Base-by-base conservation (phyloP, 2,329 filamentous ascomycete species). In the Apiospora phragmitis region DNA sequence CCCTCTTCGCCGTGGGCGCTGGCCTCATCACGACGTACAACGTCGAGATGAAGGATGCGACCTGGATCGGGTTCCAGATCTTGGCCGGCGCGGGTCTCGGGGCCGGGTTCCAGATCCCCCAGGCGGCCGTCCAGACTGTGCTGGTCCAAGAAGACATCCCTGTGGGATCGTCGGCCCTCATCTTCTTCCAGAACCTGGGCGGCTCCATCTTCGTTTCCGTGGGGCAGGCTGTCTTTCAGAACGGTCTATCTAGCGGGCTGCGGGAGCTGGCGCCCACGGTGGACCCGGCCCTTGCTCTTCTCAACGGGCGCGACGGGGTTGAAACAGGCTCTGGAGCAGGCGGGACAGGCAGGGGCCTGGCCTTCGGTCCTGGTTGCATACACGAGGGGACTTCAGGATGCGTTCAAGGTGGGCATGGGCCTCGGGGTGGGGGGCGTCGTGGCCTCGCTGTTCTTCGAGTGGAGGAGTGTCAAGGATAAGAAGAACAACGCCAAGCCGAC, bases 221-320 rank as follows among this genome's bases (percentile, higher is more conserved):
- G 11, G 87, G 87, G 0, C 89, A 93, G 77, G 88, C 90, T n/a
- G 85, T 92, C 67, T 92, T 93, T 81, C 86, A 88, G 71, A 92
- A 92, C 74, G 88, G 85, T 0, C 82, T 93, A 2, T 29, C 35
- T 0, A 1, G 8, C 3, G 41, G 41, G 1, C 29, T 67, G 14
- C 24, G 5, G 11, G 32, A 35, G 16, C 41, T 67, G 41, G 65
- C 65, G 2, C 65, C 65, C 41, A 9, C 24, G 0, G 41, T 67
- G 12, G 32, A 47, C 24, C 41, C 41, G 6, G 26, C 24, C 4
- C 38, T 67, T 9, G 16, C n/a, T 67, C 41, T 67, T 67, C n/a
- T 12, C 41, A 14, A 45, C 65, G 24, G 65, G 65, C 14, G 65
- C 65, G 16, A 67, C 65, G 11, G 65, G 65, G 4, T 16, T 62